These are phyloP conservation scores for Apiotrichum brassicae DNA, from an alignment of 1,284 basidiomycete species.

Conservation along the genomic window DNA sequence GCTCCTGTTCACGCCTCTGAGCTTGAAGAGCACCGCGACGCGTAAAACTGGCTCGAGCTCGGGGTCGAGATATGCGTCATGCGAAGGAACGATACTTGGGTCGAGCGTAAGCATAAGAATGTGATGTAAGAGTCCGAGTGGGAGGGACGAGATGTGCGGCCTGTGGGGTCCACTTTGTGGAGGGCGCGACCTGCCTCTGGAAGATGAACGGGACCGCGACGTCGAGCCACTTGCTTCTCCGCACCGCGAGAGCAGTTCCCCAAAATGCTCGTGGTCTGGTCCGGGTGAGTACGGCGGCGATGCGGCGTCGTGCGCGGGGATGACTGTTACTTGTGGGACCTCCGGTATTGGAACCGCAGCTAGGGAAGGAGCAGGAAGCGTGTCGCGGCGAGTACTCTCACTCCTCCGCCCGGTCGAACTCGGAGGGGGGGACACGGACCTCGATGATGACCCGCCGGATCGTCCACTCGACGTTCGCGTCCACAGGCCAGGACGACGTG, in stretches of 20 bases:
- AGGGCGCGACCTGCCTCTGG: not conserved
- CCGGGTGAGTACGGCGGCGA: not conserved
- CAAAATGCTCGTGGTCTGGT: not conserved
- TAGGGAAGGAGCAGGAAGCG: too few relatives aligned
- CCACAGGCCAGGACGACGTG: too few relatives aligned
- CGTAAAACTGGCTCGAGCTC: conserved; percentile 34
- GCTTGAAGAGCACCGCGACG: conserved; percentile 25
- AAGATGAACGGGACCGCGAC: not conserved
- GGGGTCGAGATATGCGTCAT: conserved; percentile 20
- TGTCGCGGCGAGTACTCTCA: too few relatives aligned
- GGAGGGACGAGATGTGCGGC: conserved; percentile 15
- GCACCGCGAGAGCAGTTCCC: not conserved
- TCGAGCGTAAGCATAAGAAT: conserved; percentile 34
- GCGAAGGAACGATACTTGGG: conserved; percentile 24
- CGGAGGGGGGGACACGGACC: too few relatives aligned
- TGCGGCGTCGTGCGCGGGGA: not conserved
- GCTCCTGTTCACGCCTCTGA: conserved; percentile 31
- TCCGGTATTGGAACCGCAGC: too few relatives aligned
- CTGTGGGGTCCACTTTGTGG: not conserved
- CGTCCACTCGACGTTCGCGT: too few relatives aligned
- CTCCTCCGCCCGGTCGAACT: too few relatives aligned
- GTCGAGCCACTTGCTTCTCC: not conserved
- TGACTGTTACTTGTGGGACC: too few relatives aligned
- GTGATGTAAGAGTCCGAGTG: conserved; percentile 29
- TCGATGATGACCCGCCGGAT: too few relatives aligned